Conservation (phyloP, 805 yeast species). For the Monosporozyma siamensis region DNA sequence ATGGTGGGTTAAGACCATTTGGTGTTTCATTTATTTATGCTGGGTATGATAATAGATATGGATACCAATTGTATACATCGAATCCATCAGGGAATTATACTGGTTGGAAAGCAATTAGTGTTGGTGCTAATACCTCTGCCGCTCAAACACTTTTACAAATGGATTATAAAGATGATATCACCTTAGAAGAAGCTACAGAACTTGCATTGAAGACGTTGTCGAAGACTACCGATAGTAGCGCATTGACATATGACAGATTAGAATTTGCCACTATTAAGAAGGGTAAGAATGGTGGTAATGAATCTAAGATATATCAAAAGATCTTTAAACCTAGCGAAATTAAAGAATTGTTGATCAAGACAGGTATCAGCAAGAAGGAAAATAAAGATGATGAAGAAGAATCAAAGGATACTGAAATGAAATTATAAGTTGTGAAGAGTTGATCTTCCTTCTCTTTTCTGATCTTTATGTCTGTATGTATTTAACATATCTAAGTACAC, state of each 20-base stretch:
- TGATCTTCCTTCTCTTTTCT: too few relatives aligned
- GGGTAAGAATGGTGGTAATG: constrained; percentile 39
- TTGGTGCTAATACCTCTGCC: constrained; percentile 93
- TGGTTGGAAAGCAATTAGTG: constrained; percentile 97
- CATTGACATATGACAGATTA: constrained; percentile 78
- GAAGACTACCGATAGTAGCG: constrained; percentile 86
- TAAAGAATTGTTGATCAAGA: constrained; percentile 57
- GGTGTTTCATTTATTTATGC: constrained; percentile 96
- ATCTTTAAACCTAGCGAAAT: constrained; percentile 78
- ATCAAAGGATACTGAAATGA: constrained; percentile 10
- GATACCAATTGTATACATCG: constrained; percentile 86
- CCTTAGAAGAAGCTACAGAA: constrained; percentile 67
- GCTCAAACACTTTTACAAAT: constrained; percentile 94
- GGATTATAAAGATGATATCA: constrained; percentile 79
- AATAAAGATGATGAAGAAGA: constrained; percentile 27
- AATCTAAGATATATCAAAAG: constrained; percentile 43
- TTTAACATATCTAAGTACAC: not conserved
- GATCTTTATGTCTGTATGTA: constrained; percentile 7
- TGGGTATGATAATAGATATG: constrained; percentile 83
- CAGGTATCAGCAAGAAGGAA: constrained; percentile 57
- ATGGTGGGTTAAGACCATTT: constrained; percentile 96
- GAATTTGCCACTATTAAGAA: constrained; percentile 79
- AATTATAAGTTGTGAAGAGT: constrained; percentile 11
- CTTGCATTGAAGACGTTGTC: constrained; percentile 85
- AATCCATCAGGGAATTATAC: constrained; percentile 97